Evolutionary conservation across 306 rosid genomes (phyloP).

Genomic region (Betula pendula): DNA sequence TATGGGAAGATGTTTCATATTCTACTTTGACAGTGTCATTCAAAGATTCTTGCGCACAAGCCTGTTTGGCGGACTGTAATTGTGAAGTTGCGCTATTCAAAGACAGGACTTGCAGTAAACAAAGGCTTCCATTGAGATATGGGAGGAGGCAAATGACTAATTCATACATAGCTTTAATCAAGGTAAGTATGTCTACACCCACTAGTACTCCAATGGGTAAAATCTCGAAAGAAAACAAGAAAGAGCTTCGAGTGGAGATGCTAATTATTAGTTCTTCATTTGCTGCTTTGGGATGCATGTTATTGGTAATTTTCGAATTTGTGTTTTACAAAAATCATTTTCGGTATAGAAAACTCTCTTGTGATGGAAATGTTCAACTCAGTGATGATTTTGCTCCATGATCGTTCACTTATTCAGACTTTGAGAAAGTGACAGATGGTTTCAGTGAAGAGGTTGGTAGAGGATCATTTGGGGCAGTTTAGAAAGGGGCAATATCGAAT

Average conservation of each 20-base stretch:
- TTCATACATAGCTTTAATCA: slow-evolving; percentile 17
- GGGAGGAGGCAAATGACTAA: not conserved
- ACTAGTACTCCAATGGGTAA: not conserved
- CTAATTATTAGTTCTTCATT: slow-evolving; percentile 6
- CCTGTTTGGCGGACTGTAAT: slow-evolving; percentile 10
- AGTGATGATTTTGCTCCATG: slow-evolving; percentile 2
- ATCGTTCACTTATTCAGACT: not conserved
- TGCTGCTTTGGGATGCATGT: not conserved
- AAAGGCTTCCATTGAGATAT: slow-evolving; percentile 27
- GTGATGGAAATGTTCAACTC: slow-evolving; percentile 3
- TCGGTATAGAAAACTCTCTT: not conserved
- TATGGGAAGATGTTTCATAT: slow-evolving; percentile 1
- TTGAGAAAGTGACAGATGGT: slow-evolving; percentile 10
- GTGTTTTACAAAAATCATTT: not conserved
- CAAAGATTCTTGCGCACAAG: slow-evolving; percentile 14
- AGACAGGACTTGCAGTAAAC: slow-evolving; percentile 12
- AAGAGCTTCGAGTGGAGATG: not conserved
- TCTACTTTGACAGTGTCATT: not conserved
- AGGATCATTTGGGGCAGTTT: slow-evolving; percentile 32
- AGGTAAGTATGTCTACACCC: slow-evolving; percentile 1
- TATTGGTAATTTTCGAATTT: not conserved
- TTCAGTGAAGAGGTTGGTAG: slow-evolving; percentile 33
- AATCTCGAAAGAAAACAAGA: not conserved
- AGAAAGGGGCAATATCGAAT: too few species aligned
- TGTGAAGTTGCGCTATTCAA: not conserved